Evolutionary conservation across 2,329 filamentous ascomycete genomes (phyloP), one percentile per base, ranked within the genome.

Genomic region (Ceratocystis papillata): DNA sequence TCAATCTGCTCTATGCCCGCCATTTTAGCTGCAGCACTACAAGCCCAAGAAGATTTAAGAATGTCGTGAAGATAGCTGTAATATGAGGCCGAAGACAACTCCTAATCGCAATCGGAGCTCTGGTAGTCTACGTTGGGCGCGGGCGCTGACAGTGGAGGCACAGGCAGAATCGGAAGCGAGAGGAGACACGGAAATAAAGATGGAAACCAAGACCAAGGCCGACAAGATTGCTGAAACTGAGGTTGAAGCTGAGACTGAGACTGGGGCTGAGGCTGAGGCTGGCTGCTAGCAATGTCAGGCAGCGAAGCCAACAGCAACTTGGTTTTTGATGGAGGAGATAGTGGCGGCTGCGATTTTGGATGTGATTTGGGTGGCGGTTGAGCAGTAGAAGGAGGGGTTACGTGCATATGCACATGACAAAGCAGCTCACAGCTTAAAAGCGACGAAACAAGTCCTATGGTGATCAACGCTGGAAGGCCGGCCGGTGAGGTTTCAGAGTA

Each of bases 1-100:
- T 97, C 90, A 71, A 99, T 82, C 79, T 95, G 90, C 79, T 99
- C 94, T 80, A 97, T 95, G 74, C 89, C 90, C 68, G 90, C 91
- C 92, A 96, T 96, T 68, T 70, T 77, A 5, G 55, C 63, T 28
- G 63, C 63, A 63, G 57, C 63, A 62, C 45, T 55, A 48, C 33
- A 30, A 20, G 59, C 30, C 63, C 50, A 64, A 50, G 60, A 22
- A 7, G 65, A 45, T 68, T 59, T 68, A 25, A 63, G 22, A 44
- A 65, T 28, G 10, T 45, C 41, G 22, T 22, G 45, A 12, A 65
- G 57, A 59, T 57, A 62, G 3, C n/a, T 59, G 45, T 65, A 63
- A 37, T 64, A 67, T 28, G 61, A 62, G 20, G 37, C 30, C 37
- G 65, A 37, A 17, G 65, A 62, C 30, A 65, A 57, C 53, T 50